Evolutionary conservation across 179 eudicot species (phyloP), one percentile per base, ranked within the genome.

Genomic region (Nepenthes alata): DNA sequence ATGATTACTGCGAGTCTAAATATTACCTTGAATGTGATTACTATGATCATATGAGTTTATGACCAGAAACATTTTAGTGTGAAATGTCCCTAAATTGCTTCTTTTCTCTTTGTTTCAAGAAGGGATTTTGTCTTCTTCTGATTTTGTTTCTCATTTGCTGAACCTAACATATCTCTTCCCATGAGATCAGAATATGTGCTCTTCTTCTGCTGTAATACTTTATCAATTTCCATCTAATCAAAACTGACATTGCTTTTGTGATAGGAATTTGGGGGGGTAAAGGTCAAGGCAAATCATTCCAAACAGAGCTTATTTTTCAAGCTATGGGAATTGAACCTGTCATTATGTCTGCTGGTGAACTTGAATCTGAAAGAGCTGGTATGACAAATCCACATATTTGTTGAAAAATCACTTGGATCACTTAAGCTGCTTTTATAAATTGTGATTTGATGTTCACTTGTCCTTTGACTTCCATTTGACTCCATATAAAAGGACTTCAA

Each of bases 281-380:
- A 82, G 97, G 97, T 54, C 97, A 91, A 77, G 97, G 97, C n/a
- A 91, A 91, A 77, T 72, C 97, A 61, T 91, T 91, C 65, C 97
- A 91, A 69, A 88, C 97, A 50, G 97, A 91, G 80, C 96, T 91
- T 59, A 82, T 91, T 58, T 91, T 88, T 72, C 89, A 66, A 69
- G 91, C 91, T 13, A 39, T 91, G 96, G 97, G 96, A 75, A 68
- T 91, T 47, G 94, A 85, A 77, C 97, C 97, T 36, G 78, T 91
- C 63, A 81, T 91, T 56, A 91, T 91, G 93, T 91, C 97, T 64
- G 96, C 97, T 37, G 97, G 97, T 72, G 97, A 91, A 69, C 61
- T 91, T 76, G 97, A 91, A 80, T 91, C 97, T 35, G 97, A 91
- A 67, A 88, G 79, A 70, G 97, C 97, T 59, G 97, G 97, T 88